phyloP scores from a whole-genome alignment of 805 yeast species.

The Myxozyma mucilagina region DNA sequence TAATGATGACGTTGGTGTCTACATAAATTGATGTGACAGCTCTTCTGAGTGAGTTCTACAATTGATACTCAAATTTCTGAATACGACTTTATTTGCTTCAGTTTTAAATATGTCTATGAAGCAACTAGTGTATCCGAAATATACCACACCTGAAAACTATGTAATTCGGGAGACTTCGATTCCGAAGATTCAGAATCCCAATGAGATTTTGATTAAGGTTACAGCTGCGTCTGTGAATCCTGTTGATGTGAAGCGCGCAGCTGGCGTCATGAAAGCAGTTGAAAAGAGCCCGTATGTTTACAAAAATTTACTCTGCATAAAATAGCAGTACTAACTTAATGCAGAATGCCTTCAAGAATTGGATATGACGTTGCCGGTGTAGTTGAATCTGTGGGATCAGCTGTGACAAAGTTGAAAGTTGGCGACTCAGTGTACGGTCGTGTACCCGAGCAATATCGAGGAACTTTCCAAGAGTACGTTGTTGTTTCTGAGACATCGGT shows the following conservation, averaged over 20 bases:
- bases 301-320: neutral
- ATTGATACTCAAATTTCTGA: too few relatives aligned
- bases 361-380: conserved; percentile 34
- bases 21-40: too few relatives aligned
- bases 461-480: conserved; percentile 27
- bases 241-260: conserved; percentile 29
- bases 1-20: too few relatives aligned
- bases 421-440: conserved; percentile 32
- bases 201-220: conserved; percentile 28
- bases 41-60: too few relatives aligned
- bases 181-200: conserved; percentile 31
- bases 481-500: conserved; percentile 6
- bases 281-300: conserved; percentile 3
- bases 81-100: too few relatives aligned
- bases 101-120: too few relatives aligned
- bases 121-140: conserved; percentile 8
- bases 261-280: conserved; percentile 19
- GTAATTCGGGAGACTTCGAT: neutral
- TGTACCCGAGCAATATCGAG: neutral
- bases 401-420: conserved; percentile 21
- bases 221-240: conserved; percentile 30
- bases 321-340: neutral
- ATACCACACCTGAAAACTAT: conserved; percentile 13
- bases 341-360: conserved; percentile 19
- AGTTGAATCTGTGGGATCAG: conserved; percentile 29